A percentile compares a stretch with the other conserved stretches of the same genome.
Conservation (phyloP, 1,284 basidiomycete species). For the Meira miltonrushii region DNA sequence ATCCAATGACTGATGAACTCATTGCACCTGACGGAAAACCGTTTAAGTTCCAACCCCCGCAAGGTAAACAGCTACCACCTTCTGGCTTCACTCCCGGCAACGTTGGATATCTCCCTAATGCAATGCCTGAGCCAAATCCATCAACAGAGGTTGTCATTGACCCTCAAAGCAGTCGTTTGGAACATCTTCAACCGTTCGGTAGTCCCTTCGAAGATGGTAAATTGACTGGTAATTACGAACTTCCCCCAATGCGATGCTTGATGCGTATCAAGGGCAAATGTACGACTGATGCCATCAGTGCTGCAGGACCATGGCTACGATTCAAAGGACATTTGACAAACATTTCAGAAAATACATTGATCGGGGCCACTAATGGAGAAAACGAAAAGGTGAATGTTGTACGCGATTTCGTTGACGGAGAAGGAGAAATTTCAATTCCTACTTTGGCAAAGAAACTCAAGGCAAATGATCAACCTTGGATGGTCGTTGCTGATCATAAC, state of each 20-base stretch:
- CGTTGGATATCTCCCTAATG: slow-evolving; percentile 70
- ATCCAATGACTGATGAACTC: slow-evolving; percentile 80
- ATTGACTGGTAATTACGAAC: slow-evolving; percentile 61
- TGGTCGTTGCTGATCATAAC: slow-evolving; percentile 76
- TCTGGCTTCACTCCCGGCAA: slow-evolving; percentile 77
- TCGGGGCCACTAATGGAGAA: slow-evolving; percentile 53
- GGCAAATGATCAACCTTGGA: slow-evolving; percentile 63
- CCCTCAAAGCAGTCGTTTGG: slow-evolving; percentile 60
- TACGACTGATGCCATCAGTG: slow-evolving; percentile 70
- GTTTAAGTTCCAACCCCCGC: slow-evolving; percentile 83
- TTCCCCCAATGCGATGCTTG: slow-evolving; percentile 66
- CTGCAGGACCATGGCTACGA: slow-evolving; percentile 72
- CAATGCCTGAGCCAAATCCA: slow-evolving; percentile 65
- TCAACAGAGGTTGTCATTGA: slow-evolving; percentile 69
- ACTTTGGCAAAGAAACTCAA: slow-evolving; percentile 41
- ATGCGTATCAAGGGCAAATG: slow-evolving; percentile 93
- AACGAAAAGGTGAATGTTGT: slow-evolving; percentile 55
- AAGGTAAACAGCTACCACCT: slow-evolving; percentile 75
- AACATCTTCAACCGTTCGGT: slow-evolving; percentile 78
- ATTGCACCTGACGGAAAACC: slow-evolving; percentile 65
- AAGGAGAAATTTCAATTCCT: slow-evolving; percentile 44
- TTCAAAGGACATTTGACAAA: slow-evolving; percentile 90
- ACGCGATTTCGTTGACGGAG: slow-evolving; percentile 36
- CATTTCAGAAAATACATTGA: slow-evolving; percentile 83
- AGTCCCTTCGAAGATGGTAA: slow-evolving; percentile 64